Evolutionary conservation across 805 yeast species (phyloP).

Genomic region (Yarrowia keelungensis): DNA sequence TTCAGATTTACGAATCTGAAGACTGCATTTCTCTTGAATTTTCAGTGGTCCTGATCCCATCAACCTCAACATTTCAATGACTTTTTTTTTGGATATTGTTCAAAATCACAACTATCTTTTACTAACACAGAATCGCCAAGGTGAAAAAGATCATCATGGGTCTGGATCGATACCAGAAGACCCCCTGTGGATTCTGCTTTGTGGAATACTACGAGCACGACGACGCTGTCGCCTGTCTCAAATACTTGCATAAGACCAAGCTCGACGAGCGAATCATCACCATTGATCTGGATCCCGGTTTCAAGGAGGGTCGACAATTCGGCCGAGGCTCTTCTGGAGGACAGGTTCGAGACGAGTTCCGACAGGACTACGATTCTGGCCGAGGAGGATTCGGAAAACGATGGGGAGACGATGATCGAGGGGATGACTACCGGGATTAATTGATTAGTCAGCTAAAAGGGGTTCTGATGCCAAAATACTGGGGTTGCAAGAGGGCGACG

Average conservation of each 20-base stretch:
- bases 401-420: constrained; percentile 41
- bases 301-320: constrained; percentile 92
- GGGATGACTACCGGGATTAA: constrained; percentile 4
- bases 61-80: too few species aligned
- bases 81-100: too few species aligned
- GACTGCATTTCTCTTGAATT: too few species aligned
- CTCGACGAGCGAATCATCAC: constrained; percentile 82
- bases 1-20: too few species aligned
- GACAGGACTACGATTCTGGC: constrained; percentile 56
- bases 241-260: constrained; percentile 79
- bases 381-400: constrained; percentile 54
- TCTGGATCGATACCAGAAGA: constrained; percentile 82
- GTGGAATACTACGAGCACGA: constrained; percentile 73
- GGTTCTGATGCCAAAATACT: not conserved
- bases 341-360: constrained; percentile 76
- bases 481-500: constrained; percentile 1
- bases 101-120: too few species aligned
- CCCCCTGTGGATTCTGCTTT: constrained; percentile 97
- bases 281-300: constrained; percentile 95
- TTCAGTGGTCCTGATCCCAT: too few species aligned
- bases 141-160: constrained; percentile 91
- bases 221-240: constrained; percentile 82
- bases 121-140: constrained; percentile 57
- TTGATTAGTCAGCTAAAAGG: not conserved
- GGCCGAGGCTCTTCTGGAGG: constrained; percentile 96